These are phyloP conservation scores for Aureobasidium melanogenum DNA, from an alignment of 2,329 filamentous ascomycete genomes.

Conservation along the genomic window DNA sequence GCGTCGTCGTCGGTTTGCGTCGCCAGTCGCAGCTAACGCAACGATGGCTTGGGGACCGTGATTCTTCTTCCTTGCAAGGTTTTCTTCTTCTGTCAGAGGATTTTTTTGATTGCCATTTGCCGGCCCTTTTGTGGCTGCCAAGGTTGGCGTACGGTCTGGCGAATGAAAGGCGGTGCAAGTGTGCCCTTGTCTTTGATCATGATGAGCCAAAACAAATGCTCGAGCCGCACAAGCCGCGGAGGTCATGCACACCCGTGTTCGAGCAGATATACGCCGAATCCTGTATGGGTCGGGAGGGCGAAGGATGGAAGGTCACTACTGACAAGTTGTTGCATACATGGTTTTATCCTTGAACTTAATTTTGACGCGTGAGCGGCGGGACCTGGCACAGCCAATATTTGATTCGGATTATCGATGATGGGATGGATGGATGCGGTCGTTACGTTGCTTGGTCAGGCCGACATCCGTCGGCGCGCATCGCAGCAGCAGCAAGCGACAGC, in stretches of 20 bases:
- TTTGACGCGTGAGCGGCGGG: conserved; percentile 7
- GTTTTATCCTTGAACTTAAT: conserved; percentile 10
- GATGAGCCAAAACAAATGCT: background rate
- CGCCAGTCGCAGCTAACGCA: conserved; percentile 6
- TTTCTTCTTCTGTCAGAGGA: conserved; percentile 7
- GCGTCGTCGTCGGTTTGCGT: conserved; percentile 6
- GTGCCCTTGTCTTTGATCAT: conserved; percentile 10
- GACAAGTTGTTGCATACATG: conserved; percentile 10
- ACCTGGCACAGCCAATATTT: conserved; percentile 4
- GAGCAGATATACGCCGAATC: conserved; percentile 5
- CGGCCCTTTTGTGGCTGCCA: conserved; percentile 11
- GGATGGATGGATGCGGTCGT: background rate
- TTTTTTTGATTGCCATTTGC: conserved; percentile 10
- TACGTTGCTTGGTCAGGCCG: conserved; percentile 1
- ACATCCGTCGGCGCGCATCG: background rate
- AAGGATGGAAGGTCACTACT: conserved; percentile 8
- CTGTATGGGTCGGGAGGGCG: conserved; percentile 1
- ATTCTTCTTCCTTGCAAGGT: conserved; percentile 3
- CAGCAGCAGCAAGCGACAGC: background rate
- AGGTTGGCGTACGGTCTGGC: conserved; percentile 2
- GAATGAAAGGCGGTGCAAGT: conserved; percentile 3
- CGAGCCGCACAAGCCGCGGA: conserved; percentile 12
- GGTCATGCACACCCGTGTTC: conserved; percentile 8
- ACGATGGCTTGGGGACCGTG: conserved; percentile 7
- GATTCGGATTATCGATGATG: conserved; percentile 5